Evolutionary conservation across 179 eudicot genomes (phyloP), one percentile per base, ranked within the genome.

Genomic region (Drosera spatulata): DNA sequence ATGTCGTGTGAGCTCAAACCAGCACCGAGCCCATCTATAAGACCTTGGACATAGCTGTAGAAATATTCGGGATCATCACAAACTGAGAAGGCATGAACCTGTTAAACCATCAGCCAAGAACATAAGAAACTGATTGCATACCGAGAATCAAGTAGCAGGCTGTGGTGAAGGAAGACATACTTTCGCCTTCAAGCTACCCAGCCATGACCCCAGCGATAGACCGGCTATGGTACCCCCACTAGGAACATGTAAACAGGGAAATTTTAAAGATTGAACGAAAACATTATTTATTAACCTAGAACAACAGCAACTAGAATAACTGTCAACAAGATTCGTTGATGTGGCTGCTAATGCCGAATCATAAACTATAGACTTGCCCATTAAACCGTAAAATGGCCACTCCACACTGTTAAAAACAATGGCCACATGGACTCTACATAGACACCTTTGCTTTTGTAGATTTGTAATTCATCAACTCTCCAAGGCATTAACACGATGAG

Each of bases 151-250:
- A 54, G 60, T 51, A 53, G 41, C 48, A 59, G 45, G 62, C 14
- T 54, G 5, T 37, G 39, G 40, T 45, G 6, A 61, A 37, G 14
- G 60, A 22, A 58, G 47, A 46, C 78, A 5, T 80, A 87, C 99
- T 76, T 90, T 85, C 62, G 99, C 96, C 70, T 85, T 84, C 79
- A 86, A 72, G 62, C 60, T 67, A 71, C 97, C 80, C 67, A 90
- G 81, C 80, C 72, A 70, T 56, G 95, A 81, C 59, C 88, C 99
- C 68, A 94, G 66, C 40, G 96, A 72, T 66, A 94, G 72, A 71
- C 99, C 99, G 75, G 97, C 97, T 70, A 81, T 67, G 13, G 97
- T 86, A 69, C 84, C 99, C 56, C 99, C 99, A 69, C 99, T 68
- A 45, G 52, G 50, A 62, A 41, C 53, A 54, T 41, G 53, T 13